Base-by-base conservation (phyloP, 176 grass and related monocot genomes). In the Hordeum marinum region DNA sequence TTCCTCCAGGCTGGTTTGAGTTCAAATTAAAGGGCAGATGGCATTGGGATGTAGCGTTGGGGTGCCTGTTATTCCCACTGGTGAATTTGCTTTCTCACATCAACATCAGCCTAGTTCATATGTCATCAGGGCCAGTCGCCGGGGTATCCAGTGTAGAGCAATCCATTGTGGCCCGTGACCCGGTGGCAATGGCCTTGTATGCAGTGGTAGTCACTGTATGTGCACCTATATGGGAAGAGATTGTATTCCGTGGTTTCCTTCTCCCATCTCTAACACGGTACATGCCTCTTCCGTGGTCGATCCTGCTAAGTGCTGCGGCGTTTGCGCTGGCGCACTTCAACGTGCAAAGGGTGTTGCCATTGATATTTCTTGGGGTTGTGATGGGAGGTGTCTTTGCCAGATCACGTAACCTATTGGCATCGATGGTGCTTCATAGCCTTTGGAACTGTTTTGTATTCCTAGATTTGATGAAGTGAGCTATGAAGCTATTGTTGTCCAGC, bases 371-470 rank as follows among this genome's bases (percentile, higher is more conserved):
- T 39, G 96, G 96, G 41, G 87, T 98, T 29, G 91, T 98, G 42
- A 98, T 98, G 96, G 96, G 96, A 70, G 83, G 78, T 2, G 91
- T 95, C 63, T 98, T 95, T 72, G 82, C 91, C 34, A 94, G 90
- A 85, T 98, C 96, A 0, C 88, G 87, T 29, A 95, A 95, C 66
- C 87, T 98, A 34, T 26, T 95, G 39, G 91, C 93, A 11, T 92
- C 93, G 1, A 98, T 98, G 91, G 84, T 95, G 50, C 86, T 98
- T 27, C 96, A 98, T 89, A 95, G 96, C 78, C 69, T 98, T 40
- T 98, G 96, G 96, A 98, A 98, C 26, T 87, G 89, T 26, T 95
- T 98, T 90, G 96, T 98, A 62, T 98, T 98, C 80, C 86, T 93
- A 83, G 93, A 98, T 91, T 87, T 98, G 79, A 89, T 98, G 93